Evolutionary conservation across 805 yeast species (phyloP), one percentile per base, ranked within the genome.

Genomic region (Cyberlindnera maclurae): DNA sequence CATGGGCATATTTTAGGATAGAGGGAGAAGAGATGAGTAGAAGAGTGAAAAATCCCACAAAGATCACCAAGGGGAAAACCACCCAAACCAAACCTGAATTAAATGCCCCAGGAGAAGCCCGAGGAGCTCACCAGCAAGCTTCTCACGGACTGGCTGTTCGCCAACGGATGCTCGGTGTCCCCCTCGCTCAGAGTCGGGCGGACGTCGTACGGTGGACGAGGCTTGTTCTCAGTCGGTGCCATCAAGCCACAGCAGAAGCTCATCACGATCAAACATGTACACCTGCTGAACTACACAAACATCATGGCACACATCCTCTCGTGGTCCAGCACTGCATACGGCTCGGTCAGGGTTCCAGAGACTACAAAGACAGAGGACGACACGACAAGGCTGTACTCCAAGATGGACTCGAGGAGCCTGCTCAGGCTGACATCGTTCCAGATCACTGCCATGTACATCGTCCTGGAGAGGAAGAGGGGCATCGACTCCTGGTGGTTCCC

Each of bases 401-500:
- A 37, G 13, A 16, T 53, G 9, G 31, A 36, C 15, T 18, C 36
- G 8, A 59, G 64, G 0, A 60, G 63, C n/a, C 42, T 81, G 8
- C 39, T 65, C 10, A 44, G 50, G 12, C 50, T 82, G 31, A 59
- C 75, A 2, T 78, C 88, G 2, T 77, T 79, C 52, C 89, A 82
- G 56, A 51, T 82, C 29, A 47, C 80, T 6, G 50, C 75, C 0
- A 49, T 81, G 39, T 82, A 65, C 47, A 38, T 78, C 3, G 56
- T 64, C 4, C 50, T 73, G 12, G 84, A 78, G 46, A 46, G 39
- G 2, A 51, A 50, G 28, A 55, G 80, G 35, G 58, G 53, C 1
- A 31, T 40, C 1, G 44, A 44, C 3, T 75, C 82, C 1, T 77
- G 67, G 51, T 86, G 94, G 94, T 53, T 57, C 31, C 85, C 86